A percentile compares a stretch with the other conserved stretches of the same genome.
phyloP scores from a whole-genome alignment of 1,284 basidiomycete genomes.

The Rhodotorula sp. region DNA sequence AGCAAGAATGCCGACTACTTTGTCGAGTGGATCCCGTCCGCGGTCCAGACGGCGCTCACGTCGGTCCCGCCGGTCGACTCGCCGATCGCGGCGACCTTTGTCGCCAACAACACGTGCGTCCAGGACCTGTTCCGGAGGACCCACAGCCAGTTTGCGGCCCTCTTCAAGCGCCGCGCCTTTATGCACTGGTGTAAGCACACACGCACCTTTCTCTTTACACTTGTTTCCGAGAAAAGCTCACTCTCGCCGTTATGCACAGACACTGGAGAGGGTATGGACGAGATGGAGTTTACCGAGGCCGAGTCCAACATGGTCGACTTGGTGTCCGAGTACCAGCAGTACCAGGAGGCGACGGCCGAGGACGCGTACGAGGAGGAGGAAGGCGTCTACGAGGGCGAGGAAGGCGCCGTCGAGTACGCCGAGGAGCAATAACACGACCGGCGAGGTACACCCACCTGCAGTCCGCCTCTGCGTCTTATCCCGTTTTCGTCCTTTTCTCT shows the following conservation, averaged over 20 bases:
- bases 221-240: not conserved
- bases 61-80: slow-evolving; percentile 75
- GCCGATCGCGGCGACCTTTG: slow-evolving; percentile 66
- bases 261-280: slow-evolving; percentile 80
- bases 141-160: slow-evolving; percentile 69
- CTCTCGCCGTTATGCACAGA: slow-evolving; percentile 46
- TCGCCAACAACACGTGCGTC: slow-evolving; percentile 66
- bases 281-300: slow-evolving; percentile 84
- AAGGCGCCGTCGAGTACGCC: slow-evolving; percentile 5
- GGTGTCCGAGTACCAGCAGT: slow-evolving; percentile 42
- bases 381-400: slow-evolving; percentile 8
- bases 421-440: slow-evolving; percentile 8
- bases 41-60: slow-evolving; percentile 33
- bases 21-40: slow-evolving; percentile 63
- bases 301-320: slow-evolving; percentile 47
- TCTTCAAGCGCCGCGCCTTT: slow-evolving; percentile 83
- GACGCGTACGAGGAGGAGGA: slow-evolving; percentile 24
- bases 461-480: not conserved
- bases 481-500: not conserved
- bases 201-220: not conserved
- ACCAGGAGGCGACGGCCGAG: slow-evolving; percentile 28
- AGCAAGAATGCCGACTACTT: slow-evolving; percentile 88
- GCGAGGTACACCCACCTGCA: not conserved
- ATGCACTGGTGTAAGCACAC: slow-evolving; percentile 67
- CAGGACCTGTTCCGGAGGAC: slow-evolving; percentile 87